phyloP scores from a whole-genome alignment of 176 grass and related monocot genomes.

The Musa schizocarpa region DNA sequence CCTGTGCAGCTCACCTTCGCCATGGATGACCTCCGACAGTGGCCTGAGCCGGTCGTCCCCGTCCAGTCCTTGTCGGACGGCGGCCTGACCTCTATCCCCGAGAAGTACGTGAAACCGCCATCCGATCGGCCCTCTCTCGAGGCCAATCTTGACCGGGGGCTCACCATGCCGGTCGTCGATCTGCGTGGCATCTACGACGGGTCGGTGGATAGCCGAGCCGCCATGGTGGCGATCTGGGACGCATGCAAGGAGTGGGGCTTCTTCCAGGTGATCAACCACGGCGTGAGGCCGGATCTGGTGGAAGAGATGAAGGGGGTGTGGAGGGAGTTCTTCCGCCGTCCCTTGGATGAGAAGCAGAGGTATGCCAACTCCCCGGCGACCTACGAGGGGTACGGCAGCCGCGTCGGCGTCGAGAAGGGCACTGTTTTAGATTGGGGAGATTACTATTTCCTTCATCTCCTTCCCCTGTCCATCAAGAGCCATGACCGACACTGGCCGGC shows the following conservation, averaged over 20 bases:
- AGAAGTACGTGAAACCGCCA: slow-evolving; percentile 43
- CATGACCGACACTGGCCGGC: slow-evolving; percentile 43
- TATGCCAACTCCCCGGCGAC: slow-evolving; percentile 51
- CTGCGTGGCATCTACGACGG: slow-evolving; percentile 13
- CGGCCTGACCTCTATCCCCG: slow-evolving; percentile 25
- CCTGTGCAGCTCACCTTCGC: neutral
- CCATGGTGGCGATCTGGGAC: slow-evolving; percentile 25
- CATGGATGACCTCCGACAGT: slow-evolving; percentile 19
- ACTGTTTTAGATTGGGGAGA: slow-evolving; percentile 55
- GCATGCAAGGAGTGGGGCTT: slow-evolving; percentile 68
- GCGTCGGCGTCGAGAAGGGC: slow-evolving; percentile 61
- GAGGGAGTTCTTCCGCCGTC: slow-evolving; percentile 58
- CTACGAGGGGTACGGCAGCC: slow-evolving; percentile 72
- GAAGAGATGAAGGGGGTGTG: slow-evolving; percentile 37
- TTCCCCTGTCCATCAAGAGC: slow-evolving; percentile 29
- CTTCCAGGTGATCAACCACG: slow-evolving; percentile 72
- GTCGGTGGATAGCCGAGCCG: slow-evolving; percentile 1
- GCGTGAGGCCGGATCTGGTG: slow-evolving; percentile 24
- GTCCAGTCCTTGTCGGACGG: slow-evolving; percentile 43
- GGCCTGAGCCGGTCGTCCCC: slow-evolving; percentile 55
- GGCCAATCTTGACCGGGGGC: neutral
- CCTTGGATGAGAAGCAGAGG: slow-evolving; percentile 33
- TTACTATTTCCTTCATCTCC: slow-evolving; percentile 56
- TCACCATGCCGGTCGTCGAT: slow-evolving; percentile 47
- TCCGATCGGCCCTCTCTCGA: slow-evolving; percentile 21